Evolutionary conservation across 2,329 filamentous ascomycete genomes (phyloP).

Genomic region (Tolypocladium album): DNA sequence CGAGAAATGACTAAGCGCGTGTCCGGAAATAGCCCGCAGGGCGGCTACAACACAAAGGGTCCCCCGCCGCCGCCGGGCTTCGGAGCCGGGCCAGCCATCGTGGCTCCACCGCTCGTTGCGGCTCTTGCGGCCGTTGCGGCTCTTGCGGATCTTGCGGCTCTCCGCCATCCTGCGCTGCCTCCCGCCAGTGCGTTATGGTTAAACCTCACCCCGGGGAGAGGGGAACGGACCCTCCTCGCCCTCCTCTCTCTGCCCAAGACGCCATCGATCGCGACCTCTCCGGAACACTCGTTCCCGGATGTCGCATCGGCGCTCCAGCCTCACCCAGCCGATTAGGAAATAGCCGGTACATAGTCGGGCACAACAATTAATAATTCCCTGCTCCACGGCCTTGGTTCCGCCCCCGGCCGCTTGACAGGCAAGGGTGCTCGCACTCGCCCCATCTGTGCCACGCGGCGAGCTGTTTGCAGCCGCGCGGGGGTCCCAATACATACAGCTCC

Average conservation of each 20-base stretch:
- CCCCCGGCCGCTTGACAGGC: neutral
- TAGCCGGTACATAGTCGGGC: neutral
- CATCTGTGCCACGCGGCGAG: neutral
- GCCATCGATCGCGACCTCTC: neutral
- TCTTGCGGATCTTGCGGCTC: too few species aligned
- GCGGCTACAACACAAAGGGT: too few species aligned
- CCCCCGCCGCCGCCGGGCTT: neutral
- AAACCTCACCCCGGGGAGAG: neutral
- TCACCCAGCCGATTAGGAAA: neutral
- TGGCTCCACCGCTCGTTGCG: neutral
- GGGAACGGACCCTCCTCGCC: neutral
- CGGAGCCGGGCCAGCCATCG: neutral
- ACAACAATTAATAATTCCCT: neutral
- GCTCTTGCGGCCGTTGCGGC: too few species aligned
- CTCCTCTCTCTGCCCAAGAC: neutral
- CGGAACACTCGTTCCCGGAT: neutral
- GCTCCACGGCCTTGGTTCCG: neutral
- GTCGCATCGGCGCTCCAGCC: neutral
- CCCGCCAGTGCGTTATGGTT: neutral
- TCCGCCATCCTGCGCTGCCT: neutral
- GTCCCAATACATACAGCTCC: neutral
- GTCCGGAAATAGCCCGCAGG: neutral
- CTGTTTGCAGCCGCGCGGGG: neutral
- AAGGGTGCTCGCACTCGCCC: neutral
- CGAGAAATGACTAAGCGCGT: neutral